Evolutionary conservation across 2,329 filamentous ascomycete genomes (phyloP), one percentile per base, ranked within the genome.

Genomic region (Thermoascus crustaceus): DNA sequence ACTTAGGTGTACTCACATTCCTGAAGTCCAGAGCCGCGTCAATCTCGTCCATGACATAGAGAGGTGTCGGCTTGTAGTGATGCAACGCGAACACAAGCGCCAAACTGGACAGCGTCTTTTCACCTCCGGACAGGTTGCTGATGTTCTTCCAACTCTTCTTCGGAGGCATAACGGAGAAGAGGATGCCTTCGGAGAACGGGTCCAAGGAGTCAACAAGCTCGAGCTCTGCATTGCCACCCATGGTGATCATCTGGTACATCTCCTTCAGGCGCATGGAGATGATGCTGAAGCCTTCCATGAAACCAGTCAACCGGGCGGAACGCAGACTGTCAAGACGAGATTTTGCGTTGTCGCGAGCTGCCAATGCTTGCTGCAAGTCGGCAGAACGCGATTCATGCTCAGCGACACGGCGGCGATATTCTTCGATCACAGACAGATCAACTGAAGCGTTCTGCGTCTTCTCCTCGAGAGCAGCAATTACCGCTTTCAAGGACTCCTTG

Each of bases 121-220:
- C 91, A 44, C 91, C 91, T 69, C 91, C 91, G 20, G 82, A 89
- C 49, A 98, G 60, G 60, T 98, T 96, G 55, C 83, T 82, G 56
- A 98, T 98, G 58, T 96, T 98, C 75, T 95, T 98, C 93, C 93
- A 98, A 55, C 83, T 91, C 75, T 98, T 98, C 76, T 98, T 98
- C 8, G 91, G 91, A 33, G 91, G 93, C 91, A 98, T 98, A 47
- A 98, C 93, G 37, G 82, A 89, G 69, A 98, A 98, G 31, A 95
- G 61, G 43, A 98, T 96, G 17, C 91, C 91, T 63, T 98, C 91
- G 5, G 84, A 87, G 69, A 98, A 98, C 0, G 91, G 91, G 58
- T 98, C 93, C 2, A 98, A 70, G 11, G 82, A 89, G 67, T 98
- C 91, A 25, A 98, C 91, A 16, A 98, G 78, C 61, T 98, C 93